These are phyloP conservation scores for Meyerozyma elateridarum DNA, from an alignment of 1,139 yeast species.

Conservation along the genomic window DNA sequence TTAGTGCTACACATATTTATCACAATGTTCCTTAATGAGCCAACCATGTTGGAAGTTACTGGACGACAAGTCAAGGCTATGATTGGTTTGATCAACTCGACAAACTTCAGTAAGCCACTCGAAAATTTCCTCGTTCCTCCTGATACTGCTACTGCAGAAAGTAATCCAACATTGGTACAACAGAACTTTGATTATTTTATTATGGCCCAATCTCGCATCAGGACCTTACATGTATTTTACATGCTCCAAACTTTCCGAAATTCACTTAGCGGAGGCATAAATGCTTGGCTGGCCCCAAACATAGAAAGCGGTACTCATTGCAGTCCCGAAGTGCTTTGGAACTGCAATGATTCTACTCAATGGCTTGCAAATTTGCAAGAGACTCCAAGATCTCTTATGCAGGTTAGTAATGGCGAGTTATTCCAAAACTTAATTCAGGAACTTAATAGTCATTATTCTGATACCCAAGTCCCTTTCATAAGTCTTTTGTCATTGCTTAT, in stretches of 20 bases:
- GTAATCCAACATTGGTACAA: slow-evolving; percentile 19
- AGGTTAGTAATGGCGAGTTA: slow-evolving; percentile 53
- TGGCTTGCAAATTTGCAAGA: slow-evolving; percentile 45
- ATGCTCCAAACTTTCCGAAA: slow-evolving; percentile 68
- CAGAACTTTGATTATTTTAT: slow-evolving; percentile 72
- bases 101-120: slow-evolving; percentile 68
- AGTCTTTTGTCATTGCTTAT: slow-evolving; percentile 63
- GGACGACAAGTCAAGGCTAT: slow-evolving; percentile 73
- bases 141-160: slow-evolving; percentile 7
- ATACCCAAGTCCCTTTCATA: slow-evolving; percentile 45
- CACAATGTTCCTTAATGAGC: slow-evolving; percentile 77
- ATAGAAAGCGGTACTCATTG: slow-evolving; percentile 76
- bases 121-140: slow-evolving; percentile 64
- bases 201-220: slow-evolving; percentile 75
- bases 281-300: slow-evolving; percentile 47
- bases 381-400: slow-evolving; percentile 32
- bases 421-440: slow-evolving; percentile 47
- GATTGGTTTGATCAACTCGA: slow-evolving; percentile 72
- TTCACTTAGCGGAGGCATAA: slow-evolving; percentile 59
- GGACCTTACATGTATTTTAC: slow-evolving; percentile 79
- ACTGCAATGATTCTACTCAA: slow-evolving; percentile 47
- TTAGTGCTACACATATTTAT: slow-evolving; percentile 75
- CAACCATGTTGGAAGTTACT: slow-evolving; percentile 67
- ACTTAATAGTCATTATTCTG: slow-evolving; percentile 39
- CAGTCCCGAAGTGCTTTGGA: slow-evolving; percentile 65